A percentile compares a stretch with the other conserved stretches of the same genome.
phyloP scores from a whole-genome alignment of 805 yeast species.

The Grigorovia humatica region DNA sequence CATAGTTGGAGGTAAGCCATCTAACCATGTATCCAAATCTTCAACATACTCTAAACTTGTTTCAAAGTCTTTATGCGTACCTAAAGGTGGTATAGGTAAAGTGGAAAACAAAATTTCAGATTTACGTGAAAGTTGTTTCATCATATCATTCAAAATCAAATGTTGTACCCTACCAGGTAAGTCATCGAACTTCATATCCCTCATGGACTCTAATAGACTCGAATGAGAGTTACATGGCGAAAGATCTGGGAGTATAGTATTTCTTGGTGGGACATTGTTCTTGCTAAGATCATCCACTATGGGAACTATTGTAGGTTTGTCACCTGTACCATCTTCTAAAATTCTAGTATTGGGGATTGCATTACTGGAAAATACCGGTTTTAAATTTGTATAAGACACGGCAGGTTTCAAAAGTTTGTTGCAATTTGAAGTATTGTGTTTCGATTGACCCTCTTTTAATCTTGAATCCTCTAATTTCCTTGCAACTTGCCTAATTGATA shows the following conservation, averaged over 20 bases:
- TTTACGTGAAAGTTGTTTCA: conserved; percentile 48
- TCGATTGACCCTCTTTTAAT: neutral
- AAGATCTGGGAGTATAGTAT: conserved; percentile 17
- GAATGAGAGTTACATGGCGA: conserved; percentile 27
- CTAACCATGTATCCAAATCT: conserved; percentile 70
- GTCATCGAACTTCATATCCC: conserved; percentile 56
- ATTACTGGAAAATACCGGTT: conserved; percentile 61
- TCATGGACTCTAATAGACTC: conserved; percentile 28
- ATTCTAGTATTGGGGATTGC: conserved; percentile 61
- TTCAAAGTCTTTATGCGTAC: conserved; percentile 61
- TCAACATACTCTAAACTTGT: conserved; percentile 68
- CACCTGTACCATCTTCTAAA: conserved; percentile 58
- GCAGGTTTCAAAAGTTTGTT: conserved; percentile 1
- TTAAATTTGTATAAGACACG: conserved; percentile 11
- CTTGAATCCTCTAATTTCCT: conserved; percentile 3
- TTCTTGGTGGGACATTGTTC: conserved; percentile 3
- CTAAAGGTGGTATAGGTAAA: conserved; percentile 76
- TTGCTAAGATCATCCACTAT: conserved; percentile 28
- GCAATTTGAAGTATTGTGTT: neutral
- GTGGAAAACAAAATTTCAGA: conserved; percentile 81
- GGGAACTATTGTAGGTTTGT: conserved; percentile 53
- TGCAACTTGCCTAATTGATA: conserved; percentile 7
- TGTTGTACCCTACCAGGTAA: conserved; percentile 91
- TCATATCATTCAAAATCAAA: conserved; percentile 74
- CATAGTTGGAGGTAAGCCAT: conserved; percentile 71